Evolutionary conservation across 352 stramenopile species (phyloP), one percentile per base, ranked within the genome.

Genomic region (Pythium dissotocum): DNA sequence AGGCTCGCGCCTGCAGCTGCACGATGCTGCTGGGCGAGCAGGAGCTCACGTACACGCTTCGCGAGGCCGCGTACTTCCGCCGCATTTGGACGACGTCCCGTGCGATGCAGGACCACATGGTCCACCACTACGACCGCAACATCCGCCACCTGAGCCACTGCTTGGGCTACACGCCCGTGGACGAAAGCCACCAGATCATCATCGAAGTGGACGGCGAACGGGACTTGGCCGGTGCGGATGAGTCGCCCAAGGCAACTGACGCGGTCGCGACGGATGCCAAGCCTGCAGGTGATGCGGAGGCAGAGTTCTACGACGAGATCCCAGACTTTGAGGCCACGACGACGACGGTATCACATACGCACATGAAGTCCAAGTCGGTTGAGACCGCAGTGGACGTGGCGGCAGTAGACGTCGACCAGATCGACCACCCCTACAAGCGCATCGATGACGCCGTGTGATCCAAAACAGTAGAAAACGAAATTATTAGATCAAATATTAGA

Each of bases 91-190:
- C 87, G 53, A 93, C 76, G 32, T 67, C 79, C 2, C 85, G 81
- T 33, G 77, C 83, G 3, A 21, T 89, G 55, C 75, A 85, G 59
- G 85, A 93, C 61, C 85, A 93, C 72, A 87, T 93, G 77, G 78
- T 89, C n/a, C 83, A 93, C 63, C 85, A 93, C 67, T 93, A 93
- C 67, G 85, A 91, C 73, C 82, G 84, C 46, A 85, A 83, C 68
- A 88, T 93, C 56, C 68, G 72, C 28, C 79, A 77, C 51, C 66
- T 93, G 24, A 76, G 88, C 36, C 65, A 89, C 40, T 89, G 81
- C 69, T 72, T 90, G 58, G 80, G 84, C 38, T 85, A 65, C 57
- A 30, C 33, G 6, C 53, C 63, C 10, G 26, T 42, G 2, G 24
- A 58, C 24, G 54, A 64, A 12, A 40, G 33, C 14, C 54, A 67